Evolutionary conservation across 2,329 filamentous ascomycete genomes (phyloP).

Genomic region (Elsinoe arachidis): DNA sequence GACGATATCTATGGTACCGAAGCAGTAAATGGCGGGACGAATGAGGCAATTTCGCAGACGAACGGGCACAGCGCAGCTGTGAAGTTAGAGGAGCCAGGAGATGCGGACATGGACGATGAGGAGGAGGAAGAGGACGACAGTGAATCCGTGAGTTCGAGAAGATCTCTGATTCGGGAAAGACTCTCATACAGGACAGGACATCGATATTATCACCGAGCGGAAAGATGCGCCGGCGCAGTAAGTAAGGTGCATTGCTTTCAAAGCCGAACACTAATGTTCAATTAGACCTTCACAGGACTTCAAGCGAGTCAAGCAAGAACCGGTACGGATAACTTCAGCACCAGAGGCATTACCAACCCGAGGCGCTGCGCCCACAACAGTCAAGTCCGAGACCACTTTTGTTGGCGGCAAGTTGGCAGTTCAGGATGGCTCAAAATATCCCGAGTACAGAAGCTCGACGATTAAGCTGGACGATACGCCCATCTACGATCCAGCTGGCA

Average conservation of each 20-base stretch:
- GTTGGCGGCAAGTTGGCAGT: conserved; percentile 13
- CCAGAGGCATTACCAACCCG: conserved; percentile 16
- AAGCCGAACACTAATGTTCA: background rate
- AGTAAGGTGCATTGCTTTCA: background rate
- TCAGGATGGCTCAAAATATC: conserved; percentile 52
- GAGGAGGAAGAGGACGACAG: conserved; percentile 33
- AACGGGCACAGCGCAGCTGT: conserved; percentile 20
- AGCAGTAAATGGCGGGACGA: conserved; percentile 14
- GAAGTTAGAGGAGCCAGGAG: conserved; percentile 18
- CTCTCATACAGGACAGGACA: conserved; percentile 32
- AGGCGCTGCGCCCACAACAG: conserved; percentile 21
- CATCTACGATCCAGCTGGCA: conserved; percentile 55
- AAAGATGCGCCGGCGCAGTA: conserved; percentile 32
- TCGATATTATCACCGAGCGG: conserved; percentile 46
- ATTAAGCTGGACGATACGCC: conserved; percentile 80
- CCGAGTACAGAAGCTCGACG: conserved; percentile 62
- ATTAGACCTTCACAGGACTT: conserved; percentile 15
- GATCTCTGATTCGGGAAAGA: background rate
- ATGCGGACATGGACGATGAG: conserved; percentile 28
- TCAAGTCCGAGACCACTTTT: conserved; percentile 16
- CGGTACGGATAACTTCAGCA: conserved; percentile 21
- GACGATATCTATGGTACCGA: conserved; percentile 41
- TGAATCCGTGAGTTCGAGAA: conserved; percentile 30
- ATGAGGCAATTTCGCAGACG: conserved; percentile 3
- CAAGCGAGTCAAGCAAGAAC: conserved; percentile 20